These are phyloP conservation scores for Capillidium heterosporum DNA, from an alignment of 371 early-diverging fungal genomes.

Conservation along the genomic window DNA sequence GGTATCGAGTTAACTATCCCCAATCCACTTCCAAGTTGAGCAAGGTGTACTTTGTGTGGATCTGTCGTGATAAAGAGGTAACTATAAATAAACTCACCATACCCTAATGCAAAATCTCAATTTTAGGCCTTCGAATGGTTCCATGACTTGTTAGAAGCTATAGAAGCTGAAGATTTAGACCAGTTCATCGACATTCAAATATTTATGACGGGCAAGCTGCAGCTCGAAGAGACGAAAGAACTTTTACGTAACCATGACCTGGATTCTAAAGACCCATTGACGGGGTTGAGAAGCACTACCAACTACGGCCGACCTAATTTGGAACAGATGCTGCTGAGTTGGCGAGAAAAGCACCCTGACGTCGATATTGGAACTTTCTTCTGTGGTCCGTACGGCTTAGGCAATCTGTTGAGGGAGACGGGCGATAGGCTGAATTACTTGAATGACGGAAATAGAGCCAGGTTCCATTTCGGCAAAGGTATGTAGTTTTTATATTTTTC, in stretches of 20 bases:
- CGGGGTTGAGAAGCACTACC: slow-evolving; percentile 33
- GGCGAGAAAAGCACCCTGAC: slow-evolving; percentile 22
- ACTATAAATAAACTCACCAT: slow-evolving; percentile 6
- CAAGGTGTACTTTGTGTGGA: slow-evolving; percentile 79
- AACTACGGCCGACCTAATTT: slow-evolving; percentile 42
- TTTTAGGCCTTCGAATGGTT: slow-evolving; percentile 58
- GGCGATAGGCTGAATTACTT: slow-evolving; percentile 40
- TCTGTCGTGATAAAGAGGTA: slow-evolving; percentile 55
- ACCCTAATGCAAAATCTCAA: slow-evolving; percentile 18
- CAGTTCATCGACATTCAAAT: slow-evolving; percentile 52
- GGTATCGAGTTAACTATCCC: slow-evolving; percentile 22
- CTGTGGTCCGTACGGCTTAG: slow-evolving; percentile 36
- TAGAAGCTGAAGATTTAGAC: slow-evolving; percentile 39
- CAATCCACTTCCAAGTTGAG: slow-evolving; percentile 26
- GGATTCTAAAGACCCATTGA: slow-evolving; percentile 25
- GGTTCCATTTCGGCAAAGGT: slow-evolving; percentile 15
- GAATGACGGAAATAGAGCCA: slow-evolving; percentile 9
- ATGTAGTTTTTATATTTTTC: too few species aligned
- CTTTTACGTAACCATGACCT: slow-evolving; percentile 29
- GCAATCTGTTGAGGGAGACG: slow-evolving; percentile 25
- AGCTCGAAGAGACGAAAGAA: slow-evolving; percentile 26
- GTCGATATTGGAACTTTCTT: slow-evolving; percentile 39
- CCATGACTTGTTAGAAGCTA: slow-evolving; percentile 41
- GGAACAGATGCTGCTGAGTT: slow-evolving; percentile 32
- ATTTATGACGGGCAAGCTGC: slow-evolving; percentile 45